phyloP scores from a whole-genome alignment of 768 basidiomycete genomes.

The Favolaschia claudopus region DNA sequence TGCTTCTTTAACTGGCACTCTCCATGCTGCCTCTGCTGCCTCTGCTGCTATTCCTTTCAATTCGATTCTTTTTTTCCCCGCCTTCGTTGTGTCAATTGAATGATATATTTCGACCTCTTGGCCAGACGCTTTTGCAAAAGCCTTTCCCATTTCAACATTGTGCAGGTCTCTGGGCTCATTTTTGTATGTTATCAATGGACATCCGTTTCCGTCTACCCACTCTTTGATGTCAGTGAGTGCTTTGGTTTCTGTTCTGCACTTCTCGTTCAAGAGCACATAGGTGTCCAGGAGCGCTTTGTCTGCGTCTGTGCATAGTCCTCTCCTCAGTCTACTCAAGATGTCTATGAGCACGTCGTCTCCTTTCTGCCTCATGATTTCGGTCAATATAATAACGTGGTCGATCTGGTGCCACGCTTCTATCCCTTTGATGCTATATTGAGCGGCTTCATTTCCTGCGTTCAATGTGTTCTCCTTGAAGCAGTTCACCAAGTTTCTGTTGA shows the following conservation, averaged over 20 bases:
- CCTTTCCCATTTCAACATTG: slow-evolving; percentile 2
- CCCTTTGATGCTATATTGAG: slow-evolving; percentile 13
- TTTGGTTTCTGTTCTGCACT: slow-evolving; percentile 7
- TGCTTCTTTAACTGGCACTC: slow-evolving; percentile 1
- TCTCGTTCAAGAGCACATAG: slow-evolving; percentile 14
- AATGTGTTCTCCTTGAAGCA: slow-evolving; percentile 8
- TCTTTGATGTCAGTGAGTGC: not conserved
- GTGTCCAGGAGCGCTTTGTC: slow-evolving; percentile 19
- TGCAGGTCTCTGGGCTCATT: slow-evolving; percentile 7
- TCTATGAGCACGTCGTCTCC: slow-evolving; percentile 10
- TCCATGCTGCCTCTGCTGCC: slow-evolving; percentile 9
- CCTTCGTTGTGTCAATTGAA: not conserved
- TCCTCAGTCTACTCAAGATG: slow-evolving; percentile 12
- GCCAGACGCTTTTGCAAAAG: slow-evolving; percentile 1
- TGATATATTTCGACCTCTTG: not conserved
- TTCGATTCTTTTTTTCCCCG: not conserved
- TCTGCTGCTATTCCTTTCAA: slow-evolving; percentile 10
- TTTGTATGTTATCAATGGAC: slow-evolving; percentile 7
- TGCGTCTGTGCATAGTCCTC: slow-evolving; percentile 15
- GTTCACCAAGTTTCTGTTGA: no score
- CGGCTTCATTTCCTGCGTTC: slow-evolving; percentile 16
- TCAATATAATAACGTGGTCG: slow-evolving; percentile 10
- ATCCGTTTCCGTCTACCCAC: not conserved
- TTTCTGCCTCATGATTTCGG: slow-evolving; percentile 25
- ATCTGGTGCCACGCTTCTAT: slow-evolving; percentile 20